A percentile compares a stretch with the other conserved stretches of the same genome.
Evolutionary conservation across 306 rosid genomes (phyloP).

Genomic region (Cucumis sativus): DNA sequence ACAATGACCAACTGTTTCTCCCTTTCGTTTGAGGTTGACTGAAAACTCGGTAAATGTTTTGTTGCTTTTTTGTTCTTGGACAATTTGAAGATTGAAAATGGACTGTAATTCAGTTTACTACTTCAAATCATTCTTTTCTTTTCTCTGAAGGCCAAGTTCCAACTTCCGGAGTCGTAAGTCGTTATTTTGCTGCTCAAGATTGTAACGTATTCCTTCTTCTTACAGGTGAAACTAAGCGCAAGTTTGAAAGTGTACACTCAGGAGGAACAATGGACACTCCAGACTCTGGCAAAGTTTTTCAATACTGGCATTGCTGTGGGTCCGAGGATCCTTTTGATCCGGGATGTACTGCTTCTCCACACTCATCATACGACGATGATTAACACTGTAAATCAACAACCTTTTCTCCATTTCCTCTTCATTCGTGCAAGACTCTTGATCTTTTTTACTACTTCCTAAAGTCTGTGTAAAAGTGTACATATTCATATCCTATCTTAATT

Average conservation of each 20-base stretch:
- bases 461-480: background rate
- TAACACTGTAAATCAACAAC: constrained; percentile 17
- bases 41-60: background rate
- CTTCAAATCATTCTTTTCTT: background rate
- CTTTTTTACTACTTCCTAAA: background rate
- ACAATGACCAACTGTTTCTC: background rate
- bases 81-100: background rate
- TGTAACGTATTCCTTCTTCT: background rate
- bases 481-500: background rate
- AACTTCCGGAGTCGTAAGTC: background rate
- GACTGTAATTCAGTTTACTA: background rate
- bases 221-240: constrained; percentile 86
- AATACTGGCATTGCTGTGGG: constrained; percentile 97
- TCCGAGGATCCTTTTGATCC: constrained; percentile 80
- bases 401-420: constrained; percentile 4
- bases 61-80: background rate
- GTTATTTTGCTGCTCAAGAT: background rate
- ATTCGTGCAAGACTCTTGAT: background rate
- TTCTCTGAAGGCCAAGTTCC: background rate
- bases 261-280: constrained; percentile 89
- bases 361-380: constrained; percentile 73
- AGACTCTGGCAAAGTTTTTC: constrained; percentile 68
- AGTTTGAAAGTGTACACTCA: constrained; percentile 78
- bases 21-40: background rate
- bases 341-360: constrained; percentile 77